Conservation (phyloP, 345 rosid genomes). For the Litchi chinensis region DNA sequence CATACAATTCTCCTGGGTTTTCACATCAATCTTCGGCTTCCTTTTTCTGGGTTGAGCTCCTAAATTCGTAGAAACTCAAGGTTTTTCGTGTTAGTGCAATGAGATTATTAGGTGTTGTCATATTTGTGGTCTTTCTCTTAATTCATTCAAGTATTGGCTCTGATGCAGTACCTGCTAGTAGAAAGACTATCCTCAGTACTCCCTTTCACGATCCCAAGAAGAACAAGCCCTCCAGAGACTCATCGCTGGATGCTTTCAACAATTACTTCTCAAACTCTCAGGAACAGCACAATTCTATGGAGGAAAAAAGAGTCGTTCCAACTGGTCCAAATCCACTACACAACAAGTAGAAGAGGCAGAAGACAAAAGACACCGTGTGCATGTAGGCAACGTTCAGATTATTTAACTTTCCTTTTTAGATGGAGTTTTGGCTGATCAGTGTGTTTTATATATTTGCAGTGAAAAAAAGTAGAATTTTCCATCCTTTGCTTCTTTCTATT, state of each 20-base stretch:
- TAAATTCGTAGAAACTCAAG: neutral
- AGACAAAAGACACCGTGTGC: neutral
- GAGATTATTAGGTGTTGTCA: constrained; percentile 26
- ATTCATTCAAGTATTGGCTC: constrained; percentile 12
- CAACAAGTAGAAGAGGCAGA: constrained; percentile 27
- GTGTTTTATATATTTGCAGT: too few species aligned
- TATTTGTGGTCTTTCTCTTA: constrained; percentile 13
- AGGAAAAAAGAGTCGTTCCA: constrained; percentile 36
- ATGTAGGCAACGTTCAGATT: neutral
- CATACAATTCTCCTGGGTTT: neutral
- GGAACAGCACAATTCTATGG: constrained; percentile 9
- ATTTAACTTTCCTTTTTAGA: neutral
- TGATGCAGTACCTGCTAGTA: constrained; percentile 17
- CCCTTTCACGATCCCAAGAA: neutral
- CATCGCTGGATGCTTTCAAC: constrained; percentile 9
- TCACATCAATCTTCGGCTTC: neutral
- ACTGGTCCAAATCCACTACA: constrained; percentile 44
- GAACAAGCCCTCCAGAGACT: constrained; percentile 4
- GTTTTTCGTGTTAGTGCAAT: constrained; percentile 10
- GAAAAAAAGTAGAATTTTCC: neutral
- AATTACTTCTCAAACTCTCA: constrained; percentile 11
- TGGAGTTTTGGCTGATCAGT: neutral
- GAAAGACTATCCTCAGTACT: neutral
- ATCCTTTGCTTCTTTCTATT: neutral
- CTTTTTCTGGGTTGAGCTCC: neutral